A percentile compares a stretch with the other conserved stretches of the same genome.
Conservation (phyloP, 331 rosid species). For the Cydonia oblonga region DNA sequence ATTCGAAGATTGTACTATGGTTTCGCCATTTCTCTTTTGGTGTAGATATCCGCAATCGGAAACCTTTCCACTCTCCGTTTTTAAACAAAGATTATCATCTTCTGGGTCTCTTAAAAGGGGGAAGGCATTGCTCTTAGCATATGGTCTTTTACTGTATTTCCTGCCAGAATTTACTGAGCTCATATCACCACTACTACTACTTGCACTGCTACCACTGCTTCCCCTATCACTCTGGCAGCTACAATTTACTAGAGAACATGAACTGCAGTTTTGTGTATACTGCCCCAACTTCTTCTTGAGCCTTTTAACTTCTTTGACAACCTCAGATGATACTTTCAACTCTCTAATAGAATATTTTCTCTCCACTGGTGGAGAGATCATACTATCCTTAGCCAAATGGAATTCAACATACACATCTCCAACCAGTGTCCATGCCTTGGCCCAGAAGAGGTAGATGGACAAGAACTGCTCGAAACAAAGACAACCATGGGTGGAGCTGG, state of each 20-base stretch:
- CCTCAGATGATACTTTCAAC: slow-evolving; percentile 81
- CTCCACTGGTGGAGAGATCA: slow-evolving; percentile 33
- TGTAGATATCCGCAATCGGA: slow-evolving; percentile 25
- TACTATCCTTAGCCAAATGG: slow-evolving; percentile 41
- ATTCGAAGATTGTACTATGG: slow-evolving; percentile 12
- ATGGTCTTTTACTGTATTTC: slow-evolving; percentile 42
- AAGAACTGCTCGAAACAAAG: slow-evolving; percentile 48
- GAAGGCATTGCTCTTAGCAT: slow-evolving; percentile 28
- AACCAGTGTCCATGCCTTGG: slow-evolving; percentile 82
- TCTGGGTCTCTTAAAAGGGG: slow-evolving; percentile 37
- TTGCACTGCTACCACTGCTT: slow-evolving; percentile 93
- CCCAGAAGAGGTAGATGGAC: slow-evolving; percentile 79
- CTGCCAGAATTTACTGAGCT: slow-evolving; percentile 33
- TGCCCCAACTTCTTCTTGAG: slow-evolving; percentile 76
- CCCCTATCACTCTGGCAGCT: slow-evolving; percentile 96
- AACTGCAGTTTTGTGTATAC: slow-evolving; percentile 56
- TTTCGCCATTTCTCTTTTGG: slow-evolving; percentile 16
- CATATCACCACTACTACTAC: slow-evolving; percentile 53
- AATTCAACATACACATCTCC: slow-evolving; percentile 82
- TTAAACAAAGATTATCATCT: slow-evolving; percentile 22
- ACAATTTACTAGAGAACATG: slow-evolving; percentile 85
- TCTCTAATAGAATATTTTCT: slow-evolving; percentile 44
- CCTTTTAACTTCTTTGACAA: slow-evolving; percentile 90
- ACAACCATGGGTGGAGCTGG: slow-evolving; percentile 24
- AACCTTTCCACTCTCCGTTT: slow-evolving; percentile 20